Conservation (phyloP, 306 rosid species). For the Alnus glutinosa region DNA sequence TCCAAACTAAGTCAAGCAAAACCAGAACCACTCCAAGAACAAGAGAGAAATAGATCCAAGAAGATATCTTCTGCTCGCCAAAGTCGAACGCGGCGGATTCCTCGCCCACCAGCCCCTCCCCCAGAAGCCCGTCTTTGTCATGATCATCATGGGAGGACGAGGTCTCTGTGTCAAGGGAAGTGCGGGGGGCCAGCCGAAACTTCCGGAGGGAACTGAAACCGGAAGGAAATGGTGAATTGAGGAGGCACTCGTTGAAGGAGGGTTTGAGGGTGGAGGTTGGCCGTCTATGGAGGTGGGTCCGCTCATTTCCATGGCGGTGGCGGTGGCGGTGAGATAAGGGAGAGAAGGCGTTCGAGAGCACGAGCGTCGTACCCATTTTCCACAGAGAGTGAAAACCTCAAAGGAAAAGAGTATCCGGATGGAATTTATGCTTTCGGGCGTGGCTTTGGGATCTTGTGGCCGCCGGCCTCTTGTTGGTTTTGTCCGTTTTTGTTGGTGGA, state of each 20-base stretch:
- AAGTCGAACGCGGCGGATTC: conserved; percentile 72
- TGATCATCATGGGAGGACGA: conserved; percentile 13
- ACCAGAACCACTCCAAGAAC: conserved; percentile 70
- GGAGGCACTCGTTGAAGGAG: background rate
- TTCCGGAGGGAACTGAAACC: conserved; percentile 5
- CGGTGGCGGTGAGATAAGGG: conserved; percentile 17
- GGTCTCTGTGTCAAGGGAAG: conserved; percentile 37
- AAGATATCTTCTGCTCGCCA: conserved; percentile 63
- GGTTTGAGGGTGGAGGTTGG: conserved; percentile 2
- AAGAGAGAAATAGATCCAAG: conserved; percentile 64
- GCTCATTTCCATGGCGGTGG: background rate
- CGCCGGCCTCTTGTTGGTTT: no score
- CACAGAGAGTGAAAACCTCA: background rate
- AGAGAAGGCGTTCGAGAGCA: conserved; percentile 30
- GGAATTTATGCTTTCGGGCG: no score
- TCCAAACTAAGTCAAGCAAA: conserved; percentile 66
- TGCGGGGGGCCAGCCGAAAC: conserved; percentile 23
- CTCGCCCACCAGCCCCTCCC: conserved; percentile 48
- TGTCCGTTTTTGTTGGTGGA: no score
- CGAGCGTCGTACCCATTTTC: conserved; percentile 38
- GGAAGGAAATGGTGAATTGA: background rate
- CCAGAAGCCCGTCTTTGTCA: conserved; percentile 12
- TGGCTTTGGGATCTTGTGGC: no score
- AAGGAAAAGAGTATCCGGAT: no score
- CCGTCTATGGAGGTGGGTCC: conserved; percentile 5